Evolutionary conservation across 805 yeast genomes (phyloP).

Genomic region (Priceomyces fermenticarens): DNA sequence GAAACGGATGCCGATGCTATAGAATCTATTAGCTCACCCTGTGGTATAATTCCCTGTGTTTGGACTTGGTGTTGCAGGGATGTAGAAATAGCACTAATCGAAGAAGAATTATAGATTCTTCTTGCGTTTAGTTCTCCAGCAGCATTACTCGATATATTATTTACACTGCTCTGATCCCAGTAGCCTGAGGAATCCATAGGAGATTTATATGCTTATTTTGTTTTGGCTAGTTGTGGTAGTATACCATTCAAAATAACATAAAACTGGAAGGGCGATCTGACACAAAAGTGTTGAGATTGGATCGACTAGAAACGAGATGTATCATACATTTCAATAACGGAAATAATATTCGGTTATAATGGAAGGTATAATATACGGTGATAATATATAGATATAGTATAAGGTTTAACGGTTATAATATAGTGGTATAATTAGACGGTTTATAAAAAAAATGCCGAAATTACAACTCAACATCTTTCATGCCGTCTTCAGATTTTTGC

Average conservation of each 20-base stretch:
- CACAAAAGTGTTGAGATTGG: too few relatives aligned
- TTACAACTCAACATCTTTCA: constrained; percentile 7
- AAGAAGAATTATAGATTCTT: constrained; percentile 2
- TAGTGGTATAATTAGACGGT: too few relatives aligned
- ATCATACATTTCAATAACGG: too few relatives aligned
- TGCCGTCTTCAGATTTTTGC: not conserved
- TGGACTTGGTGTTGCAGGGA: constrained; percentile 23
- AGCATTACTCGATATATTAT: not conserved
- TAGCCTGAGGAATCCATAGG: constrained; percentile 27
- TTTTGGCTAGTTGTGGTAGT: too few relatives aligned
- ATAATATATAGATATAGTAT: too few relatives aligned
- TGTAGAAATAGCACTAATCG: constrained; percentile 6
- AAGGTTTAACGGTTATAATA: too few relatives aligned
- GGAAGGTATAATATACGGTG: too few relatives aligned
- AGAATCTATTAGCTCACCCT: constrained; percentile 28
- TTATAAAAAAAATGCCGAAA: not conserved
- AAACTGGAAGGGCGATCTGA: too few relatives aligned
- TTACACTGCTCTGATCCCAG: constrained; percentile 15
- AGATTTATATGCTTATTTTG: too few relatives aligned
- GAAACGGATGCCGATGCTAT: constrained; percentile 60
- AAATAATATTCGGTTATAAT: too few relatives aligned
- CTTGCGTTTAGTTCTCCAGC: constrained; percentile 8
- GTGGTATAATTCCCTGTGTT: constrained; percentile 26
- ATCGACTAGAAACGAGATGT: too few relatives aligned
- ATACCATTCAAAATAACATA: too few relatives aligned